Evolutionary conservation across 2,329 filamentous ascomycete genomes (phyloP).

Genomic region (Talaromyces amestolkiae): DNA sequence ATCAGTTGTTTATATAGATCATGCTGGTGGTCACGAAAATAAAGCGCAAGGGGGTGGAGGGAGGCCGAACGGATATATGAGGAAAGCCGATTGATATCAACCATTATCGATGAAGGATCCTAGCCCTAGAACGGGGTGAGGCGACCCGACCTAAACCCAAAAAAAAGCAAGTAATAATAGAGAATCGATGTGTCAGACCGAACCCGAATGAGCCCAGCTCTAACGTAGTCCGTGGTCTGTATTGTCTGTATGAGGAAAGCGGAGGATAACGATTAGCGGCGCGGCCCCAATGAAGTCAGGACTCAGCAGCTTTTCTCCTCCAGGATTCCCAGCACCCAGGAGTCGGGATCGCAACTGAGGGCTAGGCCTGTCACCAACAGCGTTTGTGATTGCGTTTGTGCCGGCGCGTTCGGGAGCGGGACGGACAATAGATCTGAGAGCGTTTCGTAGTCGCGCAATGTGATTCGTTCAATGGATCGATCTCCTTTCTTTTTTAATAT

Average conservation of each 20-base stretch:
- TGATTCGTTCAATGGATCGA: background rate
- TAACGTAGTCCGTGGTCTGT: background rate
- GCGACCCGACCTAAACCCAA: constrained; percentile 2
- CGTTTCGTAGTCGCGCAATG: constrained; percentile 8
- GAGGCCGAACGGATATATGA: constrained; percentile 9
- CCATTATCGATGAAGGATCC: background rate
- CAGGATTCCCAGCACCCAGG: constrained; percentile 16
- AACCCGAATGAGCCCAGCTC: constrained; percentile 9
- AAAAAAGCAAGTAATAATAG: constrained; percentile 2
- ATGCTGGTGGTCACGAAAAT: background rate
- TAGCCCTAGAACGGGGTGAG: background rate
- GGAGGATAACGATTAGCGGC: constrained; percentile 10
- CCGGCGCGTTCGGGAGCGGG: background rate
- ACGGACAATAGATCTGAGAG: background rate
- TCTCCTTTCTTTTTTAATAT: background rate
- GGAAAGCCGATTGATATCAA: constrained; percentile 11
- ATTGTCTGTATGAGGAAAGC: background rate
- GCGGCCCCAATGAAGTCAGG: background rate
- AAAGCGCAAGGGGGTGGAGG: background rate
- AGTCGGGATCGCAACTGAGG: constrained; percentile 1
- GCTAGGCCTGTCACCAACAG: constrained; percentile 1
- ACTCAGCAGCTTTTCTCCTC: background rate
- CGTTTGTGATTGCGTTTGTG: background rate
- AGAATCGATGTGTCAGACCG: constrained; percentile 6
- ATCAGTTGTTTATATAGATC: constrained; percentile 7